phyloP scores from a whole-genome alignment of 1,284 basidiomycete species.

The Ganoderma lucidum region DNA sequence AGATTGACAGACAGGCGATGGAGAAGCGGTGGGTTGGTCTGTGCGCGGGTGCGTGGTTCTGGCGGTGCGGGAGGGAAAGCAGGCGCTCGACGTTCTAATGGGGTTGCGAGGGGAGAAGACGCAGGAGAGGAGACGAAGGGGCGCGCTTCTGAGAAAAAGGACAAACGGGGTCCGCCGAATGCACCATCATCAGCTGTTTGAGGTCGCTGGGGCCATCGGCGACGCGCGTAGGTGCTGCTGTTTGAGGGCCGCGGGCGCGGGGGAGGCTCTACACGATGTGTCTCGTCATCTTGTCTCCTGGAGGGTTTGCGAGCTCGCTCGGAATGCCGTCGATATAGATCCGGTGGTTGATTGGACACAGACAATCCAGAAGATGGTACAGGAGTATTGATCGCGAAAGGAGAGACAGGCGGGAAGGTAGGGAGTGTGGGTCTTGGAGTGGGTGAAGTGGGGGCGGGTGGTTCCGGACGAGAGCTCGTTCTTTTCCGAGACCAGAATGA shows the following conservation, averaged over 20 bases:
- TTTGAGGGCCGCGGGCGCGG: constrained; percentile 22
- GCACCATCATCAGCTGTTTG: constrained; percentile 41
- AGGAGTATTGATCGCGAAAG: constrained; percentile 54
- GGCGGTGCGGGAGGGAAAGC: constrained; percentile 30
- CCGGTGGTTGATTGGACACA: constrained; percentile 39
- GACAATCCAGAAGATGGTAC: constrained; percentile 33
- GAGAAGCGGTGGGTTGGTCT: constrained; percentile 75
- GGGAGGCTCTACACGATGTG: constrained; percentile 19
- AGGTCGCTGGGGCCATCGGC: constrained; percentile 37
- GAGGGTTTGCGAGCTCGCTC: constrained; percentile 45
- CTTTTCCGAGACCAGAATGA: constrained; percentile 61
- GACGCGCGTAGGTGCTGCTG: constrained; percentile 27
- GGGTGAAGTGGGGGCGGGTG: constrained; percentile 35
- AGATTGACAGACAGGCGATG: constrained; percentile 76
- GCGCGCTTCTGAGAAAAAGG: constrained; percentile 29
- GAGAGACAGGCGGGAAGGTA: constrained; percentile 57
- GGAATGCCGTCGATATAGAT: constrained; percentile 60
- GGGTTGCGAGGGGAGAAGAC: constrained; percentile 27
- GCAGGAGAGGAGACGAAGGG: constrained; percentile 26
- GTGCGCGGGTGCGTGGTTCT: constrained; percentile 58
- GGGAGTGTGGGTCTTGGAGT: constrained; percentile 51
- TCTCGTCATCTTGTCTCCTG: constrained; percentile 22
- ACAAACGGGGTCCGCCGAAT: constrained; percentile 29
- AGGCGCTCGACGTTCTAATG: constrained; percentile 29
- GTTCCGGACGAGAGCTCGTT: constrained; percentile 40